Evolutionary conservation across 805 yeast species (phyloP), one percentile per base, ranked within the genome.

Genomic region (Cyberlindnera galapagoensis): DNA sequence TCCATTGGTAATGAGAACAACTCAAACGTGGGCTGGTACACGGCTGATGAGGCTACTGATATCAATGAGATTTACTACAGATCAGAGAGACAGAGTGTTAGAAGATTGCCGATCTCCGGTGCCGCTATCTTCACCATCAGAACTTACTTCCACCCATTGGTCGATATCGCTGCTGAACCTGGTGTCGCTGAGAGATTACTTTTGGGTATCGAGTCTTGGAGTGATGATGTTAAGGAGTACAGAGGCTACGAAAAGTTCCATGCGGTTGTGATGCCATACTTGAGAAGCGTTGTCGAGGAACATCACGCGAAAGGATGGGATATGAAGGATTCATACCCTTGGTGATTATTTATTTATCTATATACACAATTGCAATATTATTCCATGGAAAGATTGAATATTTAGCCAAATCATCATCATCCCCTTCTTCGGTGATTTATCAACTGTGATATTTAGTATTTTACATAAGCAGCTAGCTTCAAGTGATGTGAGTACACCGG

Each of bases 21-120:
- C 9, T 67, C 63, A 7, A 58, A 52, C 7, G 74, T 76, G 24
- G 82, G 82, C 15, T 77, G 85, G 84, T 65, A 73, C 46, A 71
- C 83, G 1, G 80, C 83, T 6, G 45, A 53, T 10, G 54, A 60
- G 10, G 82, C 82, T 3, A 52, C 51, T 1, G 64, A 61, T 19
- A 53, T 73, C 7, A 57, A 56, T 12, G 65, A 66, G 37, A 50
- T 78, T 20, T 71, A 67, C 52, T 76, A 67, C 54, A 64, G 85
- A 42, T 71, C 79, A 18, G 85, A 78, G 49, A 60, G 85, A 52
- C 85, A 77, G 49, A 64, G 77, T 28, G 59, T 77, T 31, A 63
- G 83, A 44, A 61, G 80, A 46, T 59, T 77, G 36, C 84, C 85
- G 10, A 56, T 63, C 23, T 53, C 73, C 4, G 83, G 84, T 9